Evolutionary conservation across 768 basidiomycete species (phyloP).

Genomic region (Mycena amicta): DNA sequence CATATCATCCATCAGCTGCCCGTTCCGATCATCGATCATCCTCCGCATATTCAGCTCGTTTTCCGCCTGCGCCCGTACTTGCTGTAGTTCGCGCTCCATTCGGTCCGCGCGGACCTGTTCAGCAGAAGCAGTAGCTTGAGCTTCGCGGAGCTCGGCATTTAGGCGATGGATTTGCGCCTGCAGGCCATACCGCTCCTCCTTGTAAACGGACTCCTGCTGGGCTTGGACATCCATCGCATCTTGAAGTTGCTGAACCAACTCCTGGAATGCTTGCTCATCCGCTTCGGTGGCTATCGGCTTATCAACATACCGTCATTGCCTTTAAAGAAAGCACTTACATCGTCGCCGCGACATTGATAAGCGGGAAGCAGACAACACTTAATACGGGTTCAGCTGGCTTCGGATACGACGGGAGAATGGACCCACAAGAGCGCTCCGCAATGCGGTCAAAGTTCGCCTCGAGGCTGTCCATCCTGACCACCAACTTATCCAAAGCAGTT

Average conservation of each 20-base stretch:
- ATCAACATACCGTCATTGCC: constrained; percentile 14
- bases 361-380: constrained; percentile 79
- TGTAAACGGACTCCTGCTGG: constrained; percentile 57
- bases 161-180: constrained; percentile 62
- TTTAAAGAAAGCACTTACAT: constrained; percentile 48
- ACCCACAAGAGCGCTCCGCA: constrained; percentile 80
- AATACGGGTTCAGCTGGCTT: constrained; percentile 2
- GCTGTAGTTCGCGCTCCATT: constrained; percentile 66
- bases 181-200: constrained; percentile 58
- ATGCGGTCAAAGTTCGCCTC: constrained; percentile 84
- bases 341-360: constrained; percentile 69
- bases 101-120: constrained; percentile 58
- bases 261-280: constrained; percentile 76
- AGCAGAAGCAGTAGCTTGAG: constrained; percentile 36
- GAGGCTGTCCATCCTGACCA: constrained; percentile 77
- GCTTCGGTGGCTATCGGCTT: constrained; percentile 60
- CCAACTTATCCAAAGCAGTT: constrained; percentile 63
- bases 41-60: constrained; percentile 62
- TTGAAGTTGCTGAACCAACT: constrained; percentile 69
- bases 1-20: constrained; percentile 55
- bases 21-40: constrained; percentile 66
- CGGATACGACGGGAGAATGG: constrained; percentile 1
- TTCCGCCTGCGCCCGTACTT: constrained; percentile 64
- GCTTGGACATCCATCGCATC: constrained; percentile 56
- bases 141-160: constrained; percentile 43